Percentiles rank a stretch among this genome's conserved stretches.
These are phyloP conservation scores for Byssoonygena ceratinophila DNA, from an alignment of 2,329 filamentous ascomycete genomes.

Conservation along the genomic window DNA sequence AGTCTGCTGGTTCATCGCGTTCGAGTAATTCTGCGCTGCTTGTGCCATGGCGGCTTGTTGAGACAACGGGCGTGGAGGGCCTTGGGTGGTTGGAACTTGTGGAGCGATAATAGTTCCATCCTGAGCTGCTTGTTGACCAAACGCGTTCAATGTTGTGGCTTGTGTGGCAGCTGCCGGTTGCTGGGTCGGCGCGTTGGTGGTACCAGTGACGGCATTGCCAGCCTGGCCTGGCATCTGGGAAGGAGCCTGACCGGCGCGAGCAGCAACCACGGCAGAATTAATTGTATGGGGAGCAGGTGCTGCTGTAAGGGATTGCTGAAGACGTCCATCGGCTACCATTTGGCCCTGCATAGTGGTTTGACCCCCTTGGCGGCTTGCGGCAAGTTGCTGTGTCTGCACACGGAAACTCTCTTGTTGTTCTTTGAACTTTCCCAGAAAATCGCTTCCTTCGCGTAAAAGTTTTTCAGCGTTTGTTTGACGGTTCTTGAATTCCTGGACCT, in stretches of 20 bases:
- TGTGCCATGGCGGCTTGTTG: slow-evolving; percentile 39
- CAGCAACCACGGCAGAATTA: slow-evolving; percentile 40
- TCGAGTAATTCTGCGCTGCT: slow-evolving; percentile 36
- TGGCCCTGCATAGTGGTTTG: slow-evolving; percentile 23
- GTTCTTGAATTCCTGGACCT: slow-evolving; percentile 35
- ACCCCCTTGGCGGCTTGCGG: slow-evolving; percentile 19
- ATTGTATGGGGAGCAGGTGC: slow-evolving; percentile 36
- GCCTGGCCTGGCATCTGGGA: slow-evolving; percentile 21
- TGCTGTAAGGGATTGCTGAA: slow-evolving; percentile 11
- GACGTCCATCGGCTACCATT: slow-evolving; percentile 15
- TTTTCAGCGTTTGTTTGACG: slow-evolving; percentile 34
- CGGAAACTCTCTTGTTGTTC: slow-evolving; percentile 40
- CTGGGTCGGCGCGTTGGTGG: slow-evolving; percentile 12
- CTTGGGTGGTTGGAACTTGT: slow-evolving; percentile 26
- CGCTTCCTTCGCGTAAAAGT: slow-evolving; percentile 35
- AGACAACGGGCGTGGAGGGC: slow-evolving; percentile 35
- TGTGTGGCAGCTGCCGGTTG: slow-evolving; percentile 19
- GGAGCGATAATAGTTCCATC: slow-evolving; percentile 26
- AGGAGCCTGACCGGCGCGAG: slow-evolving; percentile 30
- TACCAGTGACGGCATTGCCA: not conserved
- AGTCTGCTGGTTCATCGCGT: slow-evolving; percentile 22
- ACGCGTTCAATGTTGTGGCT: slow-evolving; percentile 24
- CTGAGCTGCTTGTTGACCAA: slow-evolving; percentile 23
- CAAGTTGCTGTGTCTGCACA: slow-evolving; percentile 27
- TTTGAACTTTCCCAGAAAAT: slow-evolving; percentile 40